Percentiles rank a stretch among this genome's conserved stretches.
These are phyloP conservation scores for Nepenthes alata DNA, from an alignment of 179 eudicot genomes.

Conservation along the genomic window DNA sequence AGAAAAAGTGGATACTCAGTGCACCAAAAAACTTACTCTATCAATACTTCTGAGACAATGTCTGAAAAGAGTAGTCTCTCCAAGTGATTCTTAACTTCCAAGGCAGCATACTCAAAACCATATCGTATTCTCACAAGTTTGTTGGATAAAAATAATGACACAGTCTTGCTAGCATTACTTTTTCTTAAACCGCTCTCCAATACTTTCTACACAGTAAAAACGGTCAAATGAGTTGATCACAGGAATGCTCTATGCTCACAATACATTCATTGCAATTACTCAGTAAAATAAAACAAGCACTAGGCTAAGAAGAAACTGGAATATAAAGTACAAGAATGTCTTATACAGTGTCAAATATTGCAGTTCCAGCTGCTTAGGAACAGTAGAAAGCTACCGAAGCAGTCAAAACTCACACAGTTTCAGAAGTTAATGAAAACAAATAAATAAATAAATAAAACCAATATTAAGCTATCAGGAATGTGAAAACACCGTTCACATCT, in stretches of 20 bases:
- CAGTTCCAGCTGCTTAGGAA: background rate
- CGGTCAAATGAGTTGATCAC: background rate
- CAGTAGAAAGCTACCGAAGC: background rate
- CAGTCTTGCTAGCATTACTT: constrained; percentile 45
- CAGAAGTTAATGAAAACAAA: no score
- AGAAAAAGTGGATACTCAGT: background rate
- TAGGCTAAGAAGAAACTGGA: background rate
- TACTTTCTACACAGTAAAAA: constrained; percentile 47
- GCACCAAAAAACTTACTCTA: constrained; percentile 34
- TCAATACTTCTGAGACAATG: constrained; percentile 52
- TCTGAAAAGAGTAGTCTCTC: constrained; percentile 60
- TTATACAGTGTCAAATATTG: background rate
- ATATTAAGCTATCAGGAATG: no score
- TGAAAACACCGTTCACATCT: no score
- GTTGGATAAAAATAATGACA: constrained; percentile 55
- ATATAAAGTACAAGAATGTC: background rate
- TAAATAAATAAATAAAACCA: no score
- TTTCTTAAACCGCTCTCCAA: constrained; percentile 71
- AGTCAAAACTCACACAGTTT: no score
- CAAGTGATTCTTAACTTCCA: constrained; percentile 70
- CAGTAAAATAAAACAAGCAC: background rate
- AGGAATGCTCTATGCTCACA: background rate
- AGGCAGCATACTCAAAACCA: constrained; percentile 80
- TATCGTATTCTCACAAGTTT: constrained; percentile 46
- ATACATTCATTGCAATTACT: background rate